phyloP scores from a whole-genome alignment of 495 filamentous ascomycete species.

The Lasiosphaeria ovina region DNA sequence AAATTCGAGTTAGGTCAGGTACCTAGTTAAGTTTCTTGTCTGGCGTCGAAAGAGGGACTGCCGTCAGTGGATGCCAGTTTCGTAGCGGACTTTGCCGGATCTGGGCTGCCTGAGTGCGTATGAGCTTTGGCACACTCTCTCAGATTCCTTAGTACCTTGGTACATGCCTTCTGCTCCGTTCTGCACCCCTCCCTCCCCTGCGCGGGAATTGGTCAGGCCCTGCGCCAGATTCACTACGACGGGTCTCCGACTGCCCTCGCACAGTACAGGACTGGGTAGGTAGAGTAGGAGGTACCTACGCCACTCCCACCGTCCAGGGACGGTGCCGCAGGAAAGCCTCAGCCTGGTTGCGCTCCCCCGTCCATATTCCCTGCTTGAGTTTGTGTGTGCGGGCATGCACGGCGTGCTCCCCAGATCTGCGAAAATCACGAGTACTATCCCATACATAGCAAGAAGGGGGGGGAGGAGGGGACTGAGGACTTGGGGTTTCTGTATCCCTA shows the following conservation, averaged over 20 bases:
- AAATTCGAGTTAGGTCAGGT: too few relatives aligned
- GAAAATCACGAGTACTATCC: constrained; percentile 13
- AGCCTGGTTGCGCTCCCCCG: constrained; percentile 16
- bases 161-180: constrained; percentile 7
- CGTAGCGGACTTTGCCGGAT: constrained; percentile 21
- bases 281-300: constrained; percentile 1
- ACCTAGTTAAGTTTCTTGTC: too few relatives aligned
- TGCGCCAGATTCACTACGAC: constrained; percentile 10
- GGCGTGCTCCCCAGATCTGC: constrained; percentile 3
- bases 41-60: not conserved
- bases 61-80: constrained; percentile 5
- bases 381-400: not conserved
- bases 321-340: constrained; percentile 16
- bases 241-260: not conserved
- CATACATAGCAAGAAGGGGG: not conserved
- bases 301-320: constrained; percentile 27
- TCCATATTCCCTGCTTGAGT: constrained; percentile 7
- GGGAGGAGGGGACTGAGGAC: not conserved
- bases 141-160: constrained; percentile 15
- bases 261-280: not conserved
- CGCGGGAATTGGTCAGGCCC: constrained; percentile 3
- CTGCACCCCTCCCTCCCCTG: constrained; percentile 5
- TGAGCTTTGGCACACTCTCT: not conserved
- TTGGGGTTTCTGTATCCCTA: constrained; percentile 4
- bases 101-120: not conserved